phyloP scores from a whole-genome alignment of 1,139 yeast genomes.

The Geotrichum klebahnii region DNA sequence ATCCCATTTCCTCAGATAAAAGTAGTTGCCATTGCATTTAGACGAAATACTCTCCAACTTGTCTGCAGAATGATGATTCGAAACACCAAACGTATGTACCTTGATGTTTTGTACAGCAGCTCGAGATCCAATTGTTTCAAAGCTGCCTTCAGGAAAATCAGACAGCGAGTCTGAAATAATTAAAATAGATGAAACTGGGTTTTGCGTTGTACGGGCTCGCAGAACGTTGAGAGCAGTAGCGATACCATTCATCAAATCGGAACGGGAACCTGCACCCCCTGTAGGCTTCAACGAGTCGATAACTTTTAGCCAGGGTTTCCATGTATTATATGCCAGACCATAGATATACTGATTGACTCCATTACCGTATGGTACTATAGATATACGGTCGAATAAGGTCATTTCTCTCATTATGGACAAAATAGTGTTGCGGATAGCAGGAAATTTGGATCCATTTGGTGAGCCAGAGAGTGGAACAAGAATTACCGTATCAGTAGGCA shows the following conservation, averaged over 20 bases:
- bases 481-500: constrained; percentile 27
- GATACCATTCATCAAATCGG: constrained; percentile 22
- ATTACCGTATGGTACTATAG: constrained; percentile 27
- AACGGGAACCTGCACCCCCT: constrained; percentile 20
- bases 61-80: constrained; percentile 21
- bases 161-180: constrained; percentile 23
- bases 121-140: not conserved
- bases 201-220: constrained; percentile 16
- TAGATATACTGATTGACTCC: constrained; percentile 13
- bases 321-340: constrained; percentile 19
- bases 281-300: constrained; percentile 22
- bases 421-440: constrained; percentile 23
- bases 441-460: constrained; percentile 26
- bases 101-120: constrained; percentile 11
- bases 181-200: constrained; percentile 22
- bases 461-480: constrained; percentile 27
- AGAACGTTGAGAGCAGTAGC: constrained; percentile 16
- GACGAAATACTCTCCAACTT: constrained; percentile 15
- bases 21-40: constrained; percentile 18
- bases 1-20: constrained; percentile 21
- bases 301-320: constrained; percentile 23
- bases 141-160: constrained; percentile 1
- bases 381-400: constrained; percentile 27
- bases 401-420: constrained; percentile 22
- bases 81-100: constrained; percentile 22